Evolutionary conservation across 805 yeast genomes (phyloP).

Genomic region (Blastobotrys mokoenaii): DNA sequence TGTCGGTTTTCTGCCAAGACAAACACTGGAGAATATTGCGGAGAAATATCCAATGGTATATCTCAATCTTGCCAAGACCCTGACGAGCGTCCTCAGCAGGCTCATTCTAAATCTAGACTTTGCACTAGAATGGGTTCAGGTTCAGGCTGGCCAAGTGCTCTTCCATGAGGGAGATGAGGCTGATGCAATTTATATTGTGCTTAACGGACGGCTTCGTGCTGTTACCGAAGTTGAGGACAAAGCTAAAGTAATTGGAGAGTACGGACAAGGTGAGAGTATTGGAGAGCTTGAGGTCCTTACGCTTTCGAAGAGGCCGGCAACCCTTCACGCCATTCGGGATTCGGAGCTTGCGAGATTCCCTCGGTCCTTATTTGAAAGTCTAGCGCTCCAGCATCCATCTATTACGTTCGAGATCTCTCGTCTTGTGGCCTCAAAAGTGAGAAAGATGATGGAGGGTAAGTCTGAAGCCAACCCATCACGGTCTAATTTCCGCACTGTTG

Average conservation of each 20-base stretch:
- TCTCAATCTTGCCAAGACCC: conserved; percentile 64
- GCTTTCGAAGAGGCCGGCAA: conserved; percentile 57
- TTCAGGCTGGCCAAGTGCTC: conserved; percentile 75
- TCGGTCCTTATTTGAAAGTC: conserved; percentile 73
- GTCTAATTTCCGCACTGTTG: conserved; percentile 61
- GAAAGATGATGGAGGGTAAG: conserved; percentile 17
- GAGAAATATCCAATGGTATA: conserved; percentile 73
- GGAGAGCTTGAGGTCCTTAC: conserved; percentile 94
- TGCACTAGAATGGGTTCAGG: conserved; percentile 91
- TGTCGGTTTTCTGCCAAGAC: conserved; percentile 63
- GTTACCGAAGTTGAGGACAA: conserved; percentile 26
- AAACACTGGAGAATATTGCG: conserved; percentile 52
- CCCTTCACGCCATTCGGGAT: conserved; percentile 81
- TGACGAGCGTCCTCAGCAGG: conserved; percentile 58
- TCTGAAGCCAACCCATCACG: not conserved
- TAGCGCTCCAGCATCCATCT: conserved; percentile 78
- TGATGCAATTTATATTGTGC: conserved; percentile 80
- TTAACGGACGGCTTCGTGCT: conserved; percentile 82
- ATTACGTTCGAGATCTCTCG: conserved; percentile 85
- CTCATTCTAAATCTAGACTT: conserved; percentile 72
- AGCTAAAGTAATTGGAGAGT: conserved; percentile 50
- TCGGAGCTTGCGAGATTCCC: conserved; percentile 93
- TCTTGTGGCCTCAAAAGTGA: conserved; percentile 59
- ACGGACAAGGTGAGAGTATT: conserved; percentile 88
- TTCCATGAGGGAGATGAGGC: conserved; percentile 81